These are phyloP conservation scores for Cutaneotrichosporon cutaneum DNA, from an alignment of 1,284 basidiomycete genomes.

Conservation along the genomic window DNA sequence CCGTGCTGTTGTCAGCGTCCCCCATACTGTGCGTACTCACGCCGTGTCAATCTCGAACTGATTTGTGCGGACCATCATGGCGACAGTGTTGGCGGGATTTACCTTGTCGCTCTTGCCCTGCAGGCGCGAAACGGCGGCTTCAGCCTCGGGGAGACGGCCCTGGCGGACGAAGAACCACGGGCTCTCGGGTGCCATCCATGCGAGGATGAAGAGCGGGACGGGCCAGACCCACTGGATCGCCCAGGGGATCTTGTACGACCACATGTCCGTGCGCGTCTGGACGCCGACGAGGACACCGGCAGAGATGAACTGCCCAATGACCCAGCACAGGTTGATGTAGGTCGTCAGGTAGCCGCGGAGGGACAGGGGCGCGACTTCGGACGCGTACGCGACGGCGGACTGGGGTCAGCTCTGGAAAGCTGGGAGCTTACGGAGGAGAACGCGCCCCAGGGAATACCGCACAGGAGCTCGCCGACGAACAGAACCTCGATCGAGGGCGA, in stretches of 20 bases:
- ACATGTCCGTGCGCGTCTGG: constrained; percentile 24
- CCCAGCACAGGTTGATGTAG: constrained; percentile 58
- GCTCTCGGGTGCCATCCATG: constrained; percentile 31
- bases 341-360: constrained; percentile 37
- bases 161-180: constrained; percentile 38
- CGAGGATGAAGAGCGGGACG: constrained; percentile 30
- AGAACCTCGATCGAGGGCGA: constrained; percentile 33
- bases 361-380: constrained; percentile 54
- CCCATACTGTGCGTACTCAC: too few species aligned
- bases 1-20: constrained; percentile 13
- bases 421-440: constrained; percentile 26
- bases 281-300: constrained; percentile 28
- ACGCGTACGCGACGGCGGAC: constrained; percentile 51
- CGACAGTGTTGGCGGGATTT: constrained; percentile 31
- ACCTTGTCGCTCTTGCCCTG: constrained; percentile 23
- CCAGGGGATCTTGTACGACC: constrained; percentile 50
- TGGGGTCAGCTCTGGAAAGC: background rate
- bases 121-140: constrained; percentile 25
- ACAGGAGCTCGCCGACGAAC: constrained; percentile 31
- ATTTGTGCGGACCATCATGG: constrained; percentile 41
- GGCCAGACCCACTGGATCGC: constrained; percentile 53
- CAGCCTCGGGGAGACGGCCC: constrained; percentile 30
- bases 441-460: constrained; percentile 53
- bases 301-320: constrained; percentile 42
- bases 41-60: constrained; percentile 31